Evolutionary conservation across 768 basidiomycete species (phyloP).

Genomic region (Tephrocybe sp.): DNA sequence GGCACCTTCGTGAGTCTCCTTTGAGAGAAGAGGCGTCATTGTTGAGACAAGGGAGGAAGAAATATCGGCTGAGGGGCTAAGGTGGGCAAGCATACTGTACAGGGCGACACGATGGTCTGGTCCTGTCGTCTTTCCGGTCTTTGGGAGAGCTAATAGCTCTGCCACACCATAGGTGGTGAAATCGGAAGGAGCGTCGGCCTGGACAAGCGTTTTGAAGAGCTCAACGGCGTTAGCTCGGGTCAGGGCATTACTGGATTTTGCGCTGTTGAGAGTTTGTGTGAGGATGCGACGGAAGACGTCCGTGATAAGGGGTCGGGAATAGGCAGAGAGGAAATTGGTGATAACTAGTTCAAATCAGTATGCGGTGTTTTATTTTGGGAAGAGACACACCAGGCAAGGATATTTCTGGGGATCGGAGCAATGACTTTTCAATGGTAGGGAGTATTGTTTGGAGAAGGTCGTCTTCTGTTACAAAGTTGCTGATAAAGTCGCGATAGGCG

Average conservation of each 20-base stretch:
- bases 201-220: constrained; percentile 53
- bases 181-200: constrained; percentile 28
- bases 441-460: constrained; percentile 56
- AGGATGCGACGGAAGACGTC: constrained; percentile 53
- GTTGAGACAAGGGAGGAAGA: constrained; percentile 45
- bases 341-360: constrained; percentile 38
- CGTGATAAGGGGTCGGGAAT: constrained; percentile 44
- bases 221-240: constrained; percentile 55
- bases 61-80: constrained; percentile 42
- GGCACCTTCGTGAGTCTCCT: constrained; percentile 78
- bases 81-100: constrained; percentile 68
- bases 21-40: constrained; percentile 44
- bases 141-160: constrained; percentile 74
- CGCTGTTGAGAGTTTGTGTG: constrained; percentile 56
- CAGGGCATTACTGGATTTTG: constrained; percentile 69
- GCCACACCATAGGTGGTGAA: constrained; percentile 45
- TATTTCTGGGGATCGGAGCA: constrained; percentile 80
- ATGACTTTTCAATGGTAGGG: constrained; percentile 74
- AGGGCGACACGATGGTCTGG: constrained; percentile 82
- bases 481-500: constrained; percentile 63
- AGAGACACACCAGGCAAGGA: constrained; percentile 55
- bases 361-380: neutral
- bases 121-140: constrained; percentile 81
- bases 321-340: constrained; percentile 54
- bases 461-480: constrained; percentile 42